Evolutionary conservation across 2,329 filamentous ascomycete genomes (phyloP), one percentile per base, ranked within the genome.

Genomic region (Diaporthe longicolla): DNA sequence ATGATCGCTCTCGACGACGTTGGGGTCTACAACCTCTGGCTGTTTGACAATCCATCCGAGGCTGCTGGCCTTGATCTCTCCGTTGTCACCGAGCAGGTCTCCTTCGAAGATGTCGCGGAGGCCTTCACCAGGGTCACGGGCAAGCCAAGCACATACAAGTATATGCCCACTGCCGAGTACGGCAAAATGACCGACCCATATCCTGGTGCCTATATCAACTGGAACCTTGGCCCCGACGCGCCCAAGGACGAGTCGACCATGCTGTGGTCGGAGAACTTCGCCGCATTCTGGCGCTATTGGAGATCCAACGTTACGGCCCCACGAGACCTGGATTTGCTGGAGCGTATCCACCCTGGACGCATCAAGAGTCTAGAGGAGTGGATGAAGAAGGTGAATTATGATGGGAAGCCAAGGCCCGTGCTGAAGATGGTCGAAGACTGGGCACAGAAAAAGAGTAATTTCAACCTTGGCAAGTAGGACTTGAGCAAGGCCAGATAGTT

Each of bases 1-100:
- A 63, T 78, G 13, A 79, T 81, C 29, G 74, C 76, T 48, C 73
- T 81, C 40, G 72, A 78, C 2, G 79, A 80, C 52, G 74, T 77
- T 13, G 79, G 76, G 2, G 45, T 72, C 43, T 81, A 81, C 63
- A 77, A 72, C 6, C 72, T 76, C 11, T 81, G 79, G 79, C 48
- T 79, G 0, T 76, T 80, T 29, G 79, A 80, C 65, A 70, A 77
- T 55, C 78, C 78, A 3, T 35, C 71, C 6, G 50, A 75, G 19
- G 75, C 76, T 17, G 76, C 68, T 26, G 79, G 79, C 0, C 43
- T 81, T 26, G 74, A 80, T 48, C 74, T 81, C 11, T 66, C 76
- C 24, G 74, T 80, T 21, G 76, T 76, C 8, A 80, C 77, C 3
- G 77, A 79, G 29, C 59, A 77, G 29, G 72, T 80, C 9, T 65